Base-by-base conservation (phyloP, 1,284 basidiomycete genomes). In the Sanghuangporus sanghuang region DNA sequence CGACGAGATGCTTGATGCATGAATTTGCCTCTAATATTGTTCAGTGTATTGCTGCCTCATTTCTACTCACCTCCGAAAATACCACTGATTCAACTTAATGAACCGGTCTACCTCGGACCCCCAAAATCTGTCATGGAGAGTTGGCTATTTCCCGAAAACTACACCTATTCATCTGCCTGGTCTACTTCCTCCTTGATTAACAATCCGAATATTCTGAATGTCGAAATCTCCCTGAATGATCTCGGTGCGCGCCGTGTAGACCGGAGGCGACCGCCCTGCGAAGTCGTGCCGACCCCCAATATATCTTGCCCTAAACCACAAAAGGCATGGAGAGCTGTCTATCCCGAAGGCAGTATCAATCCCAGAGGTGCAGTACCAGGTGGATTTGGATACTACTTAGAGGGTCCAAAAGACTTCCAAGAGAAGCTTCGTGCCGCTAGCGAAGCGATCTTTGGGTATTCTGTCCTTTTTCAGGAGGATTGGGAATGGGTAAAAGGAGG, bases 341-440 rank as follows among this genome's bases (percentile, higher is more conserved):
- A 85, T 67, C 81, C 83, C 0, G 71, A 79, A 60, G 85, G 85
- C 1, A 85, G 84, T 70, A 82, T 85, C 68, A 87, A 85, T 63
- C 85, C 86, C 0, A 72, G 75, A 6, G 79, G 73, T 1, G 64
- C 71, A 0, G 75, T 79, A 6, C 77, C 80, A 40, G 72, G 72
- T 11, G 72, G 72, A 1, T 70, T 73, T 35, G 71, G 72, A 4
- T 71, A 71, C 61, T 70, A 73, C 63, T 12, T 73, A 6, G 54
- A 38, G 21, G 71, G 71, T 0, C 71, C 72, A 5, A 60, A 57
- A 38, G 48, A 46, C 23, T 69, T 68, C 44, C 35, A 56, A 48
- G 65, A 59, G 2, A 56, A 18, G 11, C 54, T 64, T 21, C 21
- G n/a, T 3, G 40, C 14, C 32, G 69, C 71, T 23, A 64, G 67